Evolutionary conservation across 1,284 basidiomycete species (phyloP).

Genomic region (Wolfiporia cocos): DNA sequence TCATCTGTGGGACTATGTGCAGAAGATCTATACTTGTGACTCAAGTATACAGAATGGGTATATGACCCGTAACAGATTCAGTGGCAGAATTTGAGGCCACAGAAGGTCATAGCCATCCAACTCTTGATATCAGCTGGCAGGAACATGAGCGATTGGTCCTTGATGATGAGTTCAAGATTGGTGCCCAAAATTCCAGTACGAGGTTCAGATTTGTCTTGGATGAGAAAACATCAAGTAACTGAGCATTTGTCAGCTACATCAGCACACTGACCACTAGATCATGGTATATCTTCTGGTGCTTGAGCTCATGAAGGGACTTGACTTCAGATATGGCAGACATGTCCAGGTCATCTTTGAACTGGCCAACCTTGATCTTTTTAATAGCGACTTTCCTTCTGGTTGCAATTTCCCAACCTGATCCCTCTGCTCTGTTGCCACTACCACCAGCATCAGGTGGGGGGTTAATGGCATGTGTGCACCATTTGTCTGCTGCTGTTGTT

Average conservation of each 20-base stretch:
- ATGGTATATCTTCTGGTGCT: conserved; percentile 96
- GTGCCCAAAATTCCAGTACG: conserved; percentile 94
- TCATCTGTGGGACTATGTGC: too few relatives aligned
- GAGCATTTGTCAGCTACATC: too few relatives aligned
- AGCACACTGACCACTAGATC: too few relatives aligned
- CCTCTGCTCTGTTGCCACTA: too few relatives aligned
- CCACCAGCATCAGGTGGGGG: too few relatives aligned
- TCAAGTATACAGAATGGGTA: too few relatives aligned
- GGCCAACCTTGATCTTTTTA: conserved; percentile 97
- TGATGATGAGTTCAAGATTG: conserved; percentile 97
- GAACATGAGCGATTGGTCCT: conserved; percentile 88
- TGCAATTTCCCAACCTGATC: conserved; percentile 64
- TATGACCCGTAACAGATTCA: too few relatives aligned
- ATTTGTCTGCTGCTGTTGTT: too few relatives aligned
- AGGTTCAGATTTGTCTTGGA: conserved; percentile 96
- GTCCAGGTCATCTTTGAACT: conserved; percentile 97
- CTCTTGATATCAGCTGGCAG: conserved; percentile 95
- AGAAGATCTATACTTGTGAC: too few relatives aligned
- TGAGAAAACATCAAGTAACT: conserved; percentile 97
- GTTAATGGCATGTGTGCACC: too few relatives aligned
- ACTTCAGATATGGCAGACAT: conserved; percentile 99
- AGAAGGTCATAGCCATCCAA: conserved; percentile 98
- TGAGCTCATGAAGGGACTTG: conserved; percentile 91
- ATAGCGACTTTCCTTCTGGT: conserved; percentile 85
- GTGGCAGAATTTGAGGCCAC: conserved; percentile 97